A percentile compares a stretch with the other conserved stretches of the same genome.
Evolutionary conservation across 805 yeast genomes (phyloP).

Genomic region (Lipomyces starkeyi): DNA sequence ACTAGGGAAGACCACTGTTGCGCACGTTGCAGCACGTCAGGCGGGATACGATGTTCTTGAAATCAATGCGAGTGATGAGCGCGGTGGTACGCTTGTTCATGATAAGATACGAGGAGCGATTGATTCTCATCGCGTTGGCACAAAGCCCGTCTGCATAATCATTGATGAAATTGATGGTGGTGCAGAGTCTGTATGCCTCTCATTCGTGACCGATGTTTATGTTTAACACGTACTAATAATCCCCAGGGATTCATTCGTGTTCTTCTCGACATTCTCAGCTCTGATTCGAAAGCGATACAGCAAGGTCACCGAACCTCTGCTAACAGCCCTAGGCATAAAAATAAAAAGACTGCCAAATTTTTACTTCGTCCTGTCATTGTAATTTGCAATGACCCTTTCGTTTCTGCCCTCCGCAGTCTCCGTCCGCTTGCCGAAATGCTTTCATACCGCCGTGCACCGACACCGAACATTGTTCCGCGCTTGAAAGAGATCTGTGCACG

Average conservation of each 20-base stretch:
- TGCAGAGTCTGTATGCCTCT: constrained; percentile 51
- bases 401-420: constrained; percentile 73
- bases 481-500: constrained; percentile 57
- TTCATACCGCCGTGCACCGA: constrained; percentile 64
- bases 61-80: constrained; percentile 83
- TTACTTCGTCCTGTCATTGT: constrained; percentile 87
- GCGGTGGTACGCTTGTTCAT: constrained; percentile 62
- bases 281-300: constrained; percentile 62
- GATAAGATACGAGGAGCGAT: constrained; percentile 67
- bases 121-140: constrained; percentile 62
- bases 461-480: constrained; percentile 54
- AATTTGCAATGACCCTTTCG: constrained; percentile 85
- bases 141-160: constrained; percentile 80
- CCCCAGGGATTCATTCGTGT: constrained; percentile 54
- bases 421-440: constrained; percentile 77
- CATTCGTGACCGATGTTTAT: neutral
- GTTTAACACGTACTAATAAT: neutral
- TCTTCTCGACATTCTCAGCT: constrained; percentile 60
- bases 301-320: constrained; percentile 40
- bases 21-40: constrained; percentile 82
- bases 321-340: constrained; percentile 34
- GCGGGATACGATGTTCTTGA: constrained; percentile 82
- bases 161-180: constrained; percentile 92
- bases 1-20: constrained; percentile 86
- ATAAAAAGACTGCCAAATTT: constrained; percentile 50